Percentiles rank a stretch among this genome's conserved stretches.
Conservation (phyloP, 805 yeast genomes). For the Barnettozyma siamensis region DNA sequence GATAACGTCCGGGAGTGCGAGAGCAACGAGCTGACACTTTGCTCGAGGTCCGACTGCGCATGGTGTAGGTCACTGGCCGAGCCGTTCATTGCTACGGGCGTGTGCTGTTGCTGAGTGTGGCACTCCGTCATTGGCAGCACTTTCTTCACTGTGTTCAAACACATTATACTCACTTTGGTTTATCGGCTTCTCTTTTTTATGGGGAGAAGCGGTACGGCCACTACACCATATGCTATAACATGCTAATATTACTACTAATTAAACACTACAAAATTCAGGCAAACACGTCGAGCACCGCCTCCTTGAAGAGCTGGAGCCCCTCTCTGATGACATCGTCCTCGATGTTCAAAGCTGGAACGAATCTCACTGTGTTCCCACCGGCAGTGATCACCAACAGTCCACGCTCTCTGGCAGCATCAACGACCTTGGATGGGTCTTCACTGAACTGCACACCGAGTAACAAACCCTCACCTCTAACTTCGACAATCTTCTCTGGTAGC, state of each 20-base stretch:
- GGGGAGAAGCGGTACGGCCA: too few species aligned
- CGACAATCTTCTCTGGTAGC: conserved; percentile 56
- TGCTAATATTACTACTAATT: too few species aligned
- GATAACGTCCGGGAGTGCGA: not conserved
- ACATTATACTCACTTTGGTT: too few species aligned
- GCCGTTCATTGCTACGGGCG: too few species aligned
- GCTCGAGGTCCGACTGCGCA: too few species aligned
- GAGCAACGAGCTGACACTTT: not conserved
- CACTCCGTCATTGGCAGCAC: too few species aligned
- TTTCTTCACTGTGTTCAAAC: too few species aligned
- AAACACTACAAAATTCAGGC: not conserved
- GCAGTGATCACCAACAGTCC: conserved; percentile 88
- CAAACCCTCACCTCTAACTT: conserved; percentile 84
- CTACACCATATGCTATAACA: too few species aligned
- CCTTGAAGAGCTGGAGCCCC: conserved; percentile 67
- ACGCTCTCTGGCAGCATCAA: conserved; percentile 63
- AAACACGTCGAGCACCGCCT: conserved; percentile 38
- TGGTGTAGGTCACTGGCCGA: too few species aligned
- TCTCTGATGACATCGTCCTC: conserved; percentile 58
- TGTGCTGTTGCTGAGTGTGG: too few species aligned
- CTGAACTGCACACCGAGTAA: conserved; percentile 77
- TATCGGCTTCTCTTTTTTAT: too few species aligned
- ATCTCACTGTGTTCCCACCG: conserved; percentile 83
- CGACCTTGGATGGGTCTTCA: conserved; percentile 56
- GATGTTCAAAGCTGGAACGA: conserved; percentile 89